Evolutionary conservation across 148 eudicot species (phyloP), one percentile per base, ranked within the genome.

Genomic region (Chenopodium suecicum): DNA sequence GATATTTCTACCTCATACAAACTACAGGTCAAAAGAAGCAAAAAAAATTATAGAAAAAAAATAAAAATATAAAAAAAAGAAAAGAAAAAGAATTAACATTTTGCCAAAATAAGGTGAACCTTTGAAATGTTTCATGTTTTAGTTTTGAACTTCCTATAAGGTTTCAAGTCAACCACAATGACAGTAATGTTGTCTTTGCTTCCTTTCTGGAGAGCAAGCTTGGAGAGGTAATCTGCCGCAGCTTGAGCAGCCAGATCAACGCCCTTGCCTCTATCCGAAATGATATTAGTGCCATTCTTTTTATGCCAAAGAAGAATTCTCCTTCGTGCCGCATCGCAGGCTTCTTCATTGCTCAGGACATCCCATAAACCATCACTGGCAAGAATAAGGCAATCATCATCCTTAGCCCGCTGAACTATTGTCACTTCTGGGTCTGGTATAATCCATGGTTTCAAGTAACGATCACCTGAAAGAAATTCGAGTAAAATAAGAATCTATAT

Each of bases 341-440:
- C 91, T 79, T 88, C 92, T 44, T 90, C 86, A 29, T 90, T 88
- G 23, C 88, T 80, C 83, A 90, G 48, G 37, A 90, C 92, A 67
- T 90, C 92, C 92, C 92, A 90, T 78, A 90, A 81, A 12, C 92
- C 92, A n/a, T 90, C 91, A 11, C 90, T 87, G 10, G 91, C 92
- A 1, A 90, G 85, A 50, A 90, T 89, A 12, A 90, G 86, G 82
- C 91, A 90, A 16, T 89, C 90, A 14, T 90, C 92, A 27, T 88
- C 91, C 79, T 85, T 87, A 17, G 81, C 83, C 75, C 91, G 74
- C 20, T 87, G 86, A 54, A 88, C 81, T 17, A 85, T 63, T 27
- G 79, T 88, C 79, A 87, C 86, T 78, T 88, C 91, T 70, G 92
- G 92, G 74, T 90, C 92, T 22, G 92, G 86, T 78, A 89, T 87